These are phyloP conservation scores for Pestalotiopsis sp. DNA, from an alignment of 2,329 filamentous ascomycete species.

Conservation along the genomic window DNA sequence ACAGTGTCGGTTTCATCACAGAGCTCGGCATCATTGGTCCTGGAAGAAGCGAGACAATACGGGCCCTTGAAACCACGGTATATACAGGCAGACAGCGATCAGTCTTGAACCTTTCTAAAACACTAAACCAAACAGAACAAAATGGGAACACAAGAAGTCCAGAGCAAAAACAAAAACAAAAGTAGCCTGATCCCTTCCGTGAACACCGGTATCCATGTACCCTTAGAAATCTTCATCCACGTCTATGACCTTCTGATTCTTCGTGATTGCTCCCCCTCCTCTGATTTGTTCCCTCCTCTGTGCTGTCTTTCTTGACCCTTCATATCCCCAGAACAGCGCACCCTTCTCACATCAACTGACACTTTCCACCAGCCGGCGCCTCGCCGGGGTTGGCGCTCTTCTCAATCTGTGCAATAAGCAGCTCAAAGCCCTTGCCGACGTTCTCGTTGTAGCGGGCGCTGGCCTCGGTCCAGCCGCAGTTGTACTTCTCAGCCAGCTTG, in stretches of 20 bases:
- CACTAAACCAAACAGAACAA: constrained; percentile 4
- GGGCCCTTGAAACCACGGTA: background rate
- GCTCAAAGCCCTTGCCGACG: constrained; percentile 88
- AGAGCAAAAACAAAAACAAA: constrained; percentile 6
- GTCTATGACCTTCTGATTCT: background rate
- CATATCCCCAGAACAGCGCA: background rate
- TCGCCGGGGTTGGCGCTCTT: constrained; percentile 90
- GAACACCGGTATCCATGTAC: constrained; percentile 2
- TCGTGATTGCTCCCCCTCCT: background rate
- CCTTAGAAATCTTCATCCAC: background rate
- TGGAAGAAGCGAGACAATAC: background rate
- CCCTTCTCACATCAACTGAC: constrained; percentile 72
- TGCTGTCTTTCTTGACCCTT: background rate
- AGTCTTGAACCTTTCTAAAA: background rate
- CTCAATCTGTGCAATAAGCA: constrained; percentile 93
- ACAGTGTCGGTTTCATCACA: background rate
- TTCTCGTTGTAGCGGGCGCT: constrained; percentile 94
- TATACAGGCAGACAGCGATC: constrained; percentile 12
- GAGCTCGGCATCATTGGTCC: background rate
- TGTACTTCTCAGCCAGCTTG: constrained; percentile 81
- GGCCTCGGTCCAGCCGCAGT: constrained; percentile 93
- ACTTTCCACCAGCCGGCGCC: constrained; percentile 79
- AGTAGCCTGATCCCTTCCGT: constrained; percentile 3
- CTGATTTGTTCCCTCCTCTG: too few species aligned
- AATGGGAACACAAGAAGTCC: constrained; percentile 12